Evolutionary conservation across 805 yeast genomes (phyloP), one percentile per base, ranked within the genome.

Genomic region (Starmera amethionina): DNA sequence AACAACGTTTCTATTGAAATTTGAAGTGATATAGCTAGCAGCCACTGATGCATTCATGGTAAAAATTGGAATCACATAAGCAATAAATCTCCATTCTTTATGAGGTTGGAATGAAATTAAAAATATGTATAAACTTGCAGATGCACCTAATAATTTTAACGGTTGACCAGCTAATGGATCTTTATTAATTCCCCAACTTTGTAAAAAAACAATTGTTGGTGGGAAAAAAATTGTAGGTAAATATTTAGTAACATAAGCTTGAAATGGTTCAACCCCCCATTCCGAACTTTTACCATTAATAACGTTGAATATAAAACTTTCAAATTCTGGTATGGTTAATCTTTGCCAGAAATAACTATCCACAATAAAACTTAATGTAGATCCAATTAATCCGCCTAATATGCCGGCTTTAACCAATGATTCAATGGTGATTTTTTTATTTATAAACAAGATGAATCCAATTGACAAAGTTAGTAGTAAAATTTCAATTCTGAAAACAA

Each of bases 11-110:
- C 42, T 46, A 5, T 38, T 27, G 7, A 50, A 47, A 13, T 42
- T 47, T 16, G 55, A 46, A 22, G 52, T 44, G 19, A 66, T 30
- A 36, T 50, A 52, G 1, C 72, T 58, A 13, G 80, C 70, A 7
- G 84, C 85, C 35, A 72, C 64, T 2, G 93, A 79, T 6, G 83
- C 88, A 29, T 73, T 54, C 15, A 82, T 50, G 0, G 82, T 75
- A 42, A 86, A 57, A 0, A 80, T 66, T 1, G 97, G 96, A 4
- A 82, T 63, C 0, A 78, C 64, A 58, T 89, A 90, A 14, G 82
- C 65, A 33, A 90, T 77, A 53, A 90, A 90, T 50, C 97, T 73
- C 95, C 95, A 86, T 64, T 90, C 97, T 56, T 90, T 90, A 52
- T 90, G 97, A 3, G 93, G 88, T 58, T 84, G 93, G 39, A 80